These are phyloP conservation scores for Tricholoma saponaceum DNA, from an alignment of 768 basidiomycete species.

Conservation along the genomic window DNA sequence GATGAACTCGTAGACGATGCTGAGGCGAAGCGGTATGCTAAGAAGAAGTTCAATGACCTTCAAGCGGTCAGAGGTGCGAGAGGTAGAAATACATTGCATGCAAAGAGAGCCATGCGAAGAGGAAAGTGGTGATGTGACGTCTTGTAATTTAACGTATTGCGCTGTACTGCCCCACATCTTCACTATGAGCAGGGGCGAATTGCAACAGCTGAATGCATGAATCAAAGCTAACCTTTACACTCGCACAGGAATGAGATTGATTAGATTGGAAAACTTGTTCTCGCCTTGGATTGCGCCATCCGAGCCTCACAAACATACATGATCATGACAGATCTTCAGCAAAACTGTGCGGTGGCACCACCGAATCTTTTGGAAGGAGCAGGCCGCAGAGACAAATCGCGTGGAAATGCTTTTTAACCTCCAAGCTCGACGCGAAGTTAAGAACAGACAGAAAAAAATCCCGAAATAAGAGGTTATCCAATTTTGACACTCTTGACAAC, in stretches of 20 bases:
- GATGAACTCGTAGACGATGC: slow-evolving; percentile 89
- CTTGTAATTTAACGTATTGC: background rate
- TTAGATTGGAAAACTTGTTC: too few species aligned
- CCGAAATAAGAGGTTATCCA: slow-evolving; percentile 27
- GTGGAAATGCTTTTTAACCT: background rate
- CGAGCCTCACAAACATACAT: too few species aligned
- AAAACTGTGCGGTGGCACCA: too few species aligned
- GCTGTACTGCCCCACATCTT: background rate
- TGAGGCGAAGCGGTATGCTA: slow-evolving; percentile 83
- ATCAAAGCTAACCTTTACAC: background rate
- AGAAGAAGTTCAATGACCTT: slow-evolving; percentile 83
- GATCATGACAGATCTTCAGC: too few species aligned
- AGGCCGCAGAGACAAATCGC: background rate
- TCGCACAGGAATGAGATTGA: too few species aligned
- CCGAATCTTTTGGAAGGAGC: background rate
- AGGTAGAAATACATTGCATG: slow-evolving; percentile 66
- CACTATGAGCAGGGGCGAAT: background rate
- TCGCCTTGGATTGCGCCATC: too few species aligned
- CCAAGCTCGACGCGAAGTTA: background rate
- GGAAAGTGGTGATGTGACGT: slow-evolving; percentile 57
- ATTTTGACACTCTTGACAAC: slow-evolving; percentile 84
- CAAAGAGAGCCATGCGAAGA: slow-evolving; percentile 58
- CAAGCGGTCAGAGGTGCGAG: slow-evolving; percentile 62
- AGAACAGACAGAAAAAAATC: background rate
- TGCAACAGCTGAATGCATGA: background rate